Evolutionary conservation across 305 asterid genomes (phyloP), one percentile per base, ranked within the genome.

Genomic region (Andrographis paniculata): DNA sequence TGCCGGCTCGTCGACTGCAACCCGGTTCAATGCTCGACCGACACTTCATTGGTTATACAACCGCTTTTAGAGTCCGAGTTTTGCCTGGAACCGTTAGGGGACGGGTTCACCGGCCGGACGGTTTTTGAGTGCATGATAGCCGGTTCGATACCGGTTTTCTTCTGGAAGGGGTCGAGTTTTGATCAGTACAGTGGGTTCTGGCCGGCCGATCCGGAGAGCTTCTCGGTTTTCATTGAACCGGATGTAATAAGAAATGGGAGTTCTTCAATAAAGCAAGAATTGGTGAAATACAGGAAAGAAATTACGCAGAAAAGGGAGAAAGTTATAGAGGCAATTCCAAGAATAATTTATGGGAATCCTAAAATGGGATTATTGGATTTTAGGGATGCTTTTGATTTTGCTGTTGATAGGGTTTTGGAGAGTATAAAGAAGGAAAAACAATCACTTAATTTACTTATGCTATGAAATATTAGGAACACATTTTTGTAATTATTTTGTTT

Each of bases 171-270:
- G 38, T 83, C 85, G 1, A 82, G 76, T 13, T 74, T 75, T 28
- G 72, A 59, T 3, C 95, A 84, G 61, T 87, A 80, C 51, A 66
- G 67, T 51, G 75, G 87, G 91, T 79, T 70, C 58, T 56, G 84
- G 67, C 92, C 95, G 13, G 77, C 46, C 2, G 76, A 76, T 0
- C 77, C 76, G 24, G 69, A 71, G 64, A 80, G 82, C 52, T 87
- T 70, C 59, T 84, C 96, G 43, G 95, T 87, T 24, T 80, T 61
- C 14, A 71, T 87, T 23, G 76, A 77, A 41, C 75, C 62, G 7
- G 76, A 73, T 17, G 73, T 45, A 0, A 92, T 75, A 43, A 57
- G 63, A 54, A 79, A 73, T 15, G 83, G 81, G 36, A 70, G 49
- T 3, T 23, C 28, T 8, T 47, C 69, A 0, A 64, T 80, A 0